phyloP scores from a whole-genome alignment of 345 rosid genomes.

The Adansonia digitata region DNA sequence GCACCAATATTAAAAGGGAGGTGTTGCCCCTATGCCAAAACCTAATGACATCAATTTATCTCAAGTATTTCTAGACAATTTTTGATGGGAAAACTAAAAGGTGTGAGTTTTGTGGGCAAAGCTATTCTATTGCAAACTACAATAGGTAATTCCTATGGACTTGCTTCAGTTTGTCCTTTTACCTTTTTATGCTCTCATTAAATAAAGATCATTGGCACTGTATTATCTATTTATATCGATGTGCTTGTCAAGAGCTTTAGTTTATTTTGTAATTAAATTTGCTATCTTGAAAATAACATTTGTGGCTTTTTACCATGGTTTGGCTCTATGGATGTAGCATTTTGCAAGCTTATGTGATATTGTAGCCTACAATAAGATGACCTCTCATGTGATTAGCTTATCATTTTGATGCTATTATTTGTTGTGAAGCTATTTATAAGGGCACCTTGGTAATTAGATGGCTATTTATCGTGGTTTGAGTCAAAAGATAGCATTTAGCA shows the following conservation, averaged over 20 bases:
- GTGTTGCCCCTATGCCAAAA: no score
- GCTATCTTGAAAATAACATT: neutral
- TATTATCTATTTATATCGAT: neutral
- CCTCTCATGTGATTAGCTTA: neutral
- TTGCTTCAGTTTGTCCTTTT: no score
- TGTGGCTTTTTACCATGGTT: neutral
- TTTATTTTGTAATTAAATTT: neutral
- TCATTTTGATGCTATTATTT: neutral
- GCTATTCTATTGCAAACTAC: no score
- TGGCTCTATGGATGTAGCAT: neutral
- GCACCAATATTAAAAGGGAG: no score
- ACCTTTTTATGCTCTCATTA: neutral
- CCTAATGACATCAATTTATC: no score
- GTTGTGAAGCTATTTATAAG: slow-evolving; percentile 59
- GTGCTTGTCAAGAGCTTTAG: neutral
- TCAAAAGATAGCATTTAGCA: neutral
- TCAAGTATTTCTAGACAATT: no score
- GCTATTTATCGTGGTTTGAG: neutral
- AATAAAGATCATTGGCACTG: neutral
- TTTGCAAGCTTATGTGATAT: neutral
- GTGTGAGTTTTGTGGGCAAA: no score
- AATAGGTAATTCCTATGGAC: no score
- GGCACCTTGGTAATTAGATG: slow-evolving; percentile 58
- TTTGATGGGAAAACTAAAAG: no score
- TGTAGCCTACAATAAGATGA: neutral